Evolutionary conservation across 176 grass and related monocot genomes (phyloP).

Genomic region (Raddia distichophylla): DNA sequence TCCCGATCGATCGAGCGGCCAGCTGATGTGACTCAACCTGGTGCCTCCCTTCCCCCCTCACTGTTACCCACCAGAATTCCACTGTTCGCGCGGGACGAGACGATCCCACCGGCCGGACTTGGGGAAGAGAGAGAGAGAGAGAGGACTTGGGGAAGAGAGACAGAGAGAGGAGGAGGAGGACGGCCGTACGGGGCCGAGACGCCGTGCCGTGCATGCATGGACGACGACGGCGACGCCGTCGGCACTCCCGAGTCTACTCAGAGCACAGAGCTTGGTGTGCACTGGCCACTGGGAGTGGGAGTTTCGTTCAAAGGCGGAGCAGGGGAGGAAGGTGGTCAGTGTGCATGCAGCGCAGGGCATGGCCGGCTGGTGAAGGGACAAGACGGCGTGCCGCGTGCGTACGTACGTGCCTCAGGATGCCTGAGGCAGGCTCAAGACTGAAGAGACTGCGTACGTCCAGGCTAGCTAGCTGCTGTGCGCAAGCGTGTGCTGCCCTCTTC

Average conservation of each 20-base stretch:
- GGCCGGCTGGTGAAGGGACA: conserved; percentile 44
- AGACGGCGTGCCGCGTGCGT: conserved; percentile 19
- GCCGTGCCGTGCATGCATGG: neutral
- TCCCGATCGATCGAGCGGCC: neutral
- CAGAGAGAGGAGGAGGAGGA: neutral
- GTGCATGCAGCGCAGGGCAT: conserved; percentile 20
- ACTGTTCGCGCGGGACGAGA: conserved; percentile 1
- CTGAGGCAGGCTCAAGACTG: neutral
- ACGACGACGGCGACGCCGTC: neutral
- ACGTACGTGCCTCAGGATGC: neutral
- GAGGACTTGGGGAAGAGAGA: neutral
- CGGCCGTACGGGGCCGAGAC: neutral
- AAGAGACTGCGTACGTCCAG: neutral
- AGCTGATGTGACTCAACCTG: conserved; percentile 49
- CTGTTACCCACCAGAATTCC: conserved; percentile 4
- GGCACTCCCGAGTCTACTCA: neutral
- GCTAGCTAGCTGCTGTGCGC: neutral
- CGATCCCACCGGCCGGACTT: neutral
- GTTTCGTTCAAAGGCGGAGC: neutral
- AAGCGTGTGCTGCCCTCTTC: conserved; percentile 18
- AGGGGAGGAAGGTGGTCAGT: neutral
- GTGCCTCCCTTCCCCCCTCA: neutral
- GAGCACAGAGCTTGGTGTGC: neutral
- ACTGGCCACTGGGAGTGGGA: neutral
- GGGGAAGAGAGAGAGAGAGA: too few relatives aligned